Base-by-base conservation (phyloP, 306 rosid genomes). In the Sindora glabra region DNA sequence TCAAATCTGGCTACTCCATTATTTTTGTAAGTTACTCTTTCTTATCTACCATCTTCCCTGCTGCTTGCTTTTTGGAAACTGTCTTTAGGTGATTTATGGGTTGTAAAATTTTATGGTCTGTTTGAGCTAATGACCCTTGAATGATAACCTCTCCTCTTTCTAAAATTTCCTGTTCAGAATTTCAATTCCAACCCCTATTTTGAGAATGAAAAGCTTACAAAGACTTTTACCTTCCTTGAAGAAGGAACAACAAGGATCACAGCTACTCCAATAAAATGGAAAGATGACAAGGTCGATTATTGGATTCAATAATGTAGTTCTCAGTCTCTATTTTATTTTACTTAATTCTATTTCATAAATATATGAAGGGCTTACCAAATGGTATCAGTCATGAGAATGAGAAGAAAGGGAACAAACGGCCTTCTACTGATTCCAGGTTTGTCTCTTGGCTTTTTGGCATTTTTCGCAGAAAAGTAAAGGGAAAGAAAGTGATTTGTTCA, bases 201-300 rank as follows among this genome's bases (percentile, higher is more conserved):
- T 65, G 99, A 92, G 78, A 86, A 89, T 49, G 53, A 82, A 12
- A 84, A 83, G 78, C 81, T 92, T 65, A 73, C 86, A 15, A 92
- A 89, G 85, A 76, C 95, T 46, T 89, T 62, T 74, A 86, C 85
- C 62, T 89, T 86, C 75, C 95, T 65, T 64, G 99, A 92, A 57
- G 96, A 92, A 56, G 95, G 92, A 74, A 80, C 92, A 10, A 85
- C 89, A 32, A 89, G 81, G 73, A 70, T 92, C 29, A 76, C 79
- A 48, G 94, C 94, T 12, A 86, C 99, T 7, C 77, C 96, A 33
- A 92, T 92, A 38, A 83, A 78, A 69, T 92, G 99, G 99, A 92
- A 81, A 68, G 96, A 92, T 69, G 99, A 90, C 59, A 86, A 81
- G 94, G 99, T 86, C n/a, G 74, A 33, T 53, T 23, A 26, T 10